Base-by-base conservation (phyloP, 768 basidiomycete genomes). In the Russula lepida region DNA sequence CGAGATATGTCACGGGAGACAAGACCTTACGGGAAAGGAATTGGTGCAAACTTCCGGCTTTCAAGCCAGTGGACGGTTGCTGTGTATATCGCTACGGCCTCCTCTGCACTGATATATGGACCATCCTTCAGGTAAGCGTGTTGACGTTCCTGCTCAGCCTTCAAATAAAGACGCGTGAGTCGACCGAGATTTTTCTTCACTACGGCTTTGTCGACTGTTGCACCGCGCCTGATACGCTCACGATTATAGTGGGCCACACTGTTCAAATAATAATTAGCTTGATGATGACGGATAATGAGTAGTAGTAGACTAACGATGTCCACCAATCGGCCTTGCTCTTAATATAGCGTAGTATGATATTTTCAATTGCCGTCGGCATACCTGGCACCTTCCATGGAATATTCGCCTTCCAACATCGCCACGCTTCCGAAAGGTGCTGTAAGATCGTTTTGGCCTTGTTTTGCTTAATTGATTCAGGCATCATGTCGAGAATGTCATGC, bases 401-500 rank as follows among this genome's bases (percentile, higher is more conserved):
- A 70, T 93, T 93, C 4, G 91, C 91, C 73, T 93, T 93, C 91
- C 91, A 93, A 74, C 95, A 98, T 68, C 95, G 81, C 97, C 97
- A 98, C 11, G 95, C 97, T 72, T 98, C 97, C 3, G 95, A 97
- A 67, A 98, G 76, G 72, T 98, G 97, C 72, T 99, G 97, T 71
- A 99, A 71, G 66, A 99, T 98, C 12, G 97, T 98, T 79, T 99
- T 99, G n/a, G 94, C 86, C 78, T 99, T 98, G 77, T 98, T 99
- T 75, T 95, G 93, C 75, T 95, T 95, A 78, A 98, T 95, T 2
- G 91, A 93, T 74, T 98, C 97, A 7, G 97, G 97, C 95, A 98
- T 98, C 95, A 98, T 98, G 77, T 98, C 95, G 67, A 99, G 79
- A 68, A 99, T 98, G 74, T 99, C 95, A 76, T 98, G 95, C 97